These are phyloP conservation scores for Puccinia hordei DNA, from an alignment of 1,284 basidiomycete genomes.

Conservation along the genomic window DNA sequence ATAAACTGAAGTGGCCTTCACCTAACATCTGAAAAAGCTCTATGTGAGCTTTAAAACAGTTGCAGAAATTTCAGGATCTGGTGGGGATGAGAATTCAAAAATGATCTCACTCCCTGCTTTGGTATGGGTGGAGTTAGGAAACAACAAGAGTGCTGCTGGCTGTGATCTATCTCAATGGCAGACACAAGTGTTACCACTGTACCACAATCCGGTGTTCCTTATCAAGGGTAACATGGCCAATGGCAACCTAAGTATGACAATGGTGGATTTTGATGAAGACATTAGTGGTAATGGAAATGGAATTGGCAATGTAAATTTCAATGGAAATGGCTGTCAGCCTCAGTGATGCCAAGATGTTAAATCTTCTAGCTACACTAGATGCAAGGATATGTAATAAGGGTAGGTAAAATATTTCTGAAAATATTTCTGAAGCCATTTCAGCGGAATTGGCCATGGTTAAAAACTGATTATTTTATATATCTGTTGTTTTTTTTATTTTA, in stretches of 20 bases:
- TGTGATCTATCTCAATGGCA: not conserved
- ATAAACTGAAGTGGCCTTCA: not conserved
- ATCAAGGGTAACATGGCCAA: not conserved
- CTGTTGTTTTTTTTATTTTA: too few species aligned
- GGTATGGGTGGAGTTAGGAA: not conserved
- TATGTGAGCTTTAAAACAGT: not conserved
- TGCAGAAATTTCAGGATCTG: not conserved
- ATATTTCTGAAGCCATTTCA: too few species aligned
- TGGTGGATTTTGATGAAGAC: too few species aligned
- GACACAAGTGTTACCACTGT: not conserved
- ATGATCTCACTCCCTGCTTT: not conserved
- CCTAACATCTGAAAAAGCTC: not conserved
- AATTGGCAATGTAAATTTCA: too few species aligned
- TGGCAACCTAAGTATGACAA: not conserved
- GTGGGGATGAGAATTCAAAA: not conserved
- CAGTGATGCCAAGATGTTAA: too few species aligned
- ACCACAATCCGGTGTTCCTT: not conserved
- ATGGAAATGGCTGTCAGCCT: too few species aligned
- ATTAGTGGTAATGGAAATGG: too few species aligned
- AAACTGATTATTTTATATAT: too few species aligned
- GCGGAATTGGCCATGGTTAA: too few species aligned
- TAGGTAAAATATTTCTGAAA: too few species aligned
- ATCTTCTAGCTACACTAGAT: too few species aligned
- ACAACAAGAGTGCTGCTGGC: not conserved
- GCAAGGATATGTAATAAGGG: too few species aligned